Base-by-base conservation (phyloP, 129 eudicot genomes). In the Lactuca sativa region DNA sequence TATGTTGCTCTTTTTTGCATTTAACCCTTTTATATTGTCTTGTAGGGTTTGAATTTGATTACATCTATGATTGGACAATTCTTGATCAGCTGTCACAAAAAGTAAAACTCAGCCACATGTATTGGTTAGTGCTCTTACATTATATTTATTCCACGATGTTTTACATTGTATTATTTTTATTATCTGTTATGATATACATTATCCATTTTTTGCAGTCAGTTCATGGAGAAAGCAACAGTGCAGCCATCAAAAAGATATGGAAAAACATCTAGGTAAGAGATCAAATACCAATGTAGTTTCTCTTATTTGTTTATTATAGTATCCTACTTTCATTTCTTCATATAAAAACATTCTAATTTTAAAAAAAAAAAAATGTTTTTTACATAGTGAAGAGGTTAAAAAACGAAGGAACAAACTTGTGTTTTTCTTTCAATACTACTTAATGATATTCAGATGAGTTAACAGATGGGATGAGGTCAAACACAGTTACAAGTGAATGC, bases 1-100 rank as follows among this genome's bases (percentile, higher is more conserved):
- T n/a, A n/a, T n/a, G n/a, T n/a, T n/a, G n/a, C n/a, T n/a, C n/a
- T n/a, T n/a, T n/a, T n/a, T n/a, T n/a, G n/a, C n/a, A n/a, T n/a
- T 18, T 18, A 18, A 18, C 21, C 21, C 21, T 18, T 18, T 18
- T 18, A 18, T 18, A 4, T 41, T 43, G 74, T 12, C 56, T 51
- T 55, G 80, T 88, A 91, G 97, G 96, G 62, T 83, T 70, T 86
- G 88, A 83, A 62, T 86, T 18, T 18, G 21, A 18, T 18, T 18
- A 18, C 21, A 18, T 18, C 21, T 18, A 18, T 18, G 21, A 18
- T 71, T 92, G 98, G 98, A 92, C 98, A 67, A 85, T 89, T 59
- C 83, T 89, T 41, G 89, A 92, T 74, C 98, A 92, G 69, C 98
- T 89, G 62, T 82, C 95, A 64, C 96, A 86, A 80, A 84, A 74